Base-by-base conservation (phyloP, 1,139 yeast genomes). In the Yamadazyma trypodendri region DNA sequence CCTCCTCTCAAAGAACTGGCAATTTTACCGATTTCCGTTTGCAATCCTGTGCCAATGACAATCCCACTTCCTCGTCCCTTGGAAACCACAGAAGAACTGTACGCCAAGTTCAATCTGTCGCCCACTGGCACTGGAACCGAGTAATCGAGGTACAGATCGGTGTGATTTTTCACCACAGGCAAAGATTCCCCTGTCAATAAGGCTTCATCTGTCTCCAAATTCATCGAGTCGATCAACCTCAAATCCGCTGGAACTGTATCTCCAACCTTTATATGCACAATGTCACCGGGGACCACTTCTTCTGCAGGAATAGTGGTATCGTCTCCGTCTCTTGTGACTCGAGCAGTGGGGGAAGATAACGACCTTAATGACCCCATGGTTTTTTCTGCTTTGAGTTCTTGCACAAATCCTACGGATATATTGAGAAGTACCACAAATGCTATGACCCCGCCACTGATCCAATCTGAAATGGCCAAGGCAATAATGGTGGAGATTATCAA, bases 401-500 rank as follows among this genome's bases (percentile, higher is more conserved):
- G 94, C 45, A 77, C 60, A 38, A 82, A 77, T 2, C 94, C 95
- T 34, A 85, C 84, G 20, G 63, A 62, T 34, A 84, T 80, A 55
- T 85, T 85, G 45, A 85, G 70, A 30, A 63, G 61, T 24, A 84
- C 81, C 21, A 85, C 92, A 37, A 78, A 82, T 1, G 79, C 82
- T 55, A 85, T 82, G 23, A 85, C 94, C 38, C 94, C 94, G 37
- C 90, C 94, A 4, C 89, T 81, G 41, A 84, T 85, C 84, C 87
- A 84, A 60, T 84, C 94, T 40, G 68, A 68, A 48, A 85, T 82
- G 12, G 86, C 90, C 35, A 84, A 72, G 2, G 92, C 83, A 37
- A 85, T 83, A 29, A 81, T 63, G 88, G 83, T 80, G 21, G 92
- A 81, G 37, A 84, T 81, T 35, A 84, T 62, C 49, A 85, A 69